Base-by-base conservation (phyloP, 768 basidiomycete species). In the Podaxis carcinomalis region DNA sequence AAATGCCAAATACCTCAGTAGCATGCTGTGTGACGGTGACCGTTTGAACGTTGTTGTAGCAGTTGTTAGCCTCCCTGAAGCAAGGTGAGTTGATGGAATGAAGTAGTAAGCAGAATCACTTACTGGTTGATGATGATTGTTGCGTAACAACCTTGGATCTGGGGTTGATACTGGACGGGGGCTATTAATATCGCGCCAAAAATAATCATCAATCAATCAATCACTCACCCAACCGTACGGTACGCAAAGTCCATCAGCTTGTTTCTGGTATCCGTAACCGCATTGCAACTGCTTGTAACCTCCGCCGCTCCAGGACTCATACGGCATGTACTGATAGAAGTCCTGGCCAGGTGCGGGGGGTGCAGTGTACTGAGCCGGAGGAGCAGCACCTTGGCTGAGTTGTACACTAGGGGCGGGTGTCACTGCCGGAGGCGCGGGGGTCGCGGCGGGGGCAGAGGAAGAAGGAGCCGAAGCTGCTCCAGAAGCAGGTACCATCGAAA, bases 201-300 rank as follows among this genome's bases (percentile, higher is more conserved):
- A 44, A 23, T 37, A 44, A 23, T 25, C n/a, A 42, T 44, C 25
- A 57, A 46, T 53, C 25, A 57, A 46, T 53, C 51, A 7, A 49
- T 56, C 35, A 70, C 80, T 62, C 66, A 88, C 87, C 88, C 89
- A 90, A 56, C 80, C 78, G 69, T 83, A 69, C 25, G 75, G 65
- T 21, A 72, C 62, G 70, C 89, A 90, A 51, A 75, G 77, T 36
- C 86, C 86, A 69, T 87, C 80, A 9, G 70, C 73, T 58, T 69
- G 72, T 73, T 87, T 88, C 51, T 71, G 66, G 67, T 85, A 86
- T 25, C 88, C 89, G 68, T 91, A 91, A 54, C 89, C 89, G 68
- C 89, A 91, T 64, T 80, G 72, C 70, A 90, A 72, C 69, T 77
- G 80, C 70, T 78, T 77, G 73, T 90, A 91, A 27, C 88, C 89